phyloP scores from a whole-genome alignment of 345 rosid species.

The Melaleuca alternifolia region DNA sequence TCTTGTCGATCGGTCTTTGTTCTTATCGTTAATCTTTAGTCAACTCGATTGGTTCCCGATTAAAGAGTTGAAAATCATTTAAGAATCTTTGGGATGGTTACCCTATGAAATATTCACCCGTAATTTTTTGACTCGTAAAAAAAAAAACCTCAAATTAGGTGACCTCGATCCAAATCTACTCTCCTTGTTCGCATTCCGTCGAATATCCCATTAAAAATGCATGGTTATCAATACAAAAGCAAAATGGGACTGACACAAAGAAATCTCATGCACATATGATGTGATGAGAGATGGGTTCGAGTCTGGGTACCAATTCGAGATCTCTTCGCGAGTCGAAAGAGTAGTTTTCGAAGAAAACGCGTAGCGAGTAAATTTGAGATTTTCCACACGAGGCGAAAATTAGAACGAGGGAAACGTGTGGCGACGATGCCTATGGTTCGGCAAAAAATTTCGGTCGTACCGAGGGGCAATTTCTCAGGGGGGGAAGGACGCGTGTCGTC shows the following conservation, averaged over 20 bases:
- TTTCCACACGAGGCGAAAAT: not conserved
- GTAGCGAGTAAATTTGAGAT: not conserved
- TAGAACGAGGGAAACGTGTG: not conserved
- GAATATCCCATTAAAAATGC: too few relatives aligned
- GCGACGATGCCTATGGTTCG: too few relatives aligned
- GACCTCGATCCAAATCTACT: not conserved
- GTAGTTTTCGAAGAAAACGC: not conserved
- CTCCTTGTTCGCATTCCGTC: not conserved
- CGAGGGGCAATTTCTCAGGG: accelerated
- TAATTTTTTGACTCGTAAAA: too few relatives aligned
- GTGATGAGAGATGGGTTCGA: too few relatives aligned
- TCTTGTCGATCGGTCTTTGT: not conserved
- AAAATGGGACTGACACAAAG: too few relatives aligned
- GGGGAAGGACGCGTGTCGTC: not conserved
- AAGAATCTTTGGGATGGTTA: too few relatives aligned
- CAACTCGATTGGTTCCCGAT: not conserved
- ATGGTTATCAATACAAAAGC: too few relatives aligned
- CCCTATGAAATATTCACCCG: too few relatives aligned
- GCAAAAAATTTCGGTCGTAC: accelerated
- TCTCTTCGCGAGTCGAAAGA: not conserved
- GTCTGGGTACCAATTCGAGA: accelerated
- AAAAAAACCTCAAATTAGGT: too few relatives aligned
- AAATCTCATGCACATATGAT: not conserved
- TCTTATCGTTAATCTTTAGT: too few relatives aligned
- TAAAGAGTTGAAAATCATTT: too few relatives aligned